A percentile compares a stretch with the other conserved stretches of the same genome.
These are phyloP conservation scores for Emydomyces testavorans DNA, from an alignment of 2,329 filamentous ascomycete genomes.

Conservation along the genomic window DNA sequence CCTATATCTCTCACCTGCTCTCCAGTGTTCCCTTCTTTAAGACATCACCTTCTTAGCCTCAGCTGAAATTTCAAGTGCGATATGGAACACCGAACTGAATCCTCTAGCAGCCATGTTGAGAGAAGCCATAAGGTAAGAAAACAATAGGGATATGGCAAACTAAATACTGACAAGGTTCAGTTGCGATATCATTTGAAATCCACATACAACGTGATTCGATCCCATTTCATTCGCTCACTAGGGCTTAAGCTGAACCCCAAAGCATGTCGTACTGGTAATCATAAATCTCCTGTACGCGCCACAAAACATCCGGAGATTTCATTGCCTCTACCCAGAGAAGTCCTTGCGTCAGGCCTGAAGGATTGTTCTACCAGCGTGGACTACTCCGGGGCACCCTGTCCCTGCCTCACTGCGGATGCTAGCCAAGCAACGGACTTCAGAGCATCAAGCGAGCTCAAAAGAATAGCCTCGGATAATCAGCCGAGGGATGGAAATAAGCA, in stretches of 20 bases:
- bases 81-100: too few relatives aligned
- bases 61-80: too few relatives aligned
- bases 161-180: neutral
- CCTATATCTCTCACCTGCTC: neutral
- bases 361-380: neutral
- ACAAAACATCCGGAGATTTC: neutral
- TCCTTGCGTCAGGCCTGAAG: neutral
- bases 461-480: neutral
- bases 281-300: neutral
- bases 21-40: too few relatives aligned
- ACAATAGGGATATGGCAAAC: too few relatives aligned
- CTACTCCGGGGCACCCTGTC: too few relatives aligned
- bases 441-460: neutral
- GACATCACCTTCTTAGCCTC: too few relatives aligned
- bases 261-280: neutral
- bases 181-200: neutral
- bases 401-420: too few relatives aligned
- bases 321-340: neutral
- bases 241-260: neutral
- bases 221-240: neutral
- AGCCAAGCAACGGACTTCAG: neutral
- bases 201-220: neutral
- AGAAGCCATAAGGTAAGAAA: neutral
- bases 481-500: too few relatives aligned
- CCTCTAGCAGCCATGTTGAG: neutral